Base-by-base conservation (phyloP, 1,139 yeast genomes). In the Sugiyamaella sp. region DNA sequence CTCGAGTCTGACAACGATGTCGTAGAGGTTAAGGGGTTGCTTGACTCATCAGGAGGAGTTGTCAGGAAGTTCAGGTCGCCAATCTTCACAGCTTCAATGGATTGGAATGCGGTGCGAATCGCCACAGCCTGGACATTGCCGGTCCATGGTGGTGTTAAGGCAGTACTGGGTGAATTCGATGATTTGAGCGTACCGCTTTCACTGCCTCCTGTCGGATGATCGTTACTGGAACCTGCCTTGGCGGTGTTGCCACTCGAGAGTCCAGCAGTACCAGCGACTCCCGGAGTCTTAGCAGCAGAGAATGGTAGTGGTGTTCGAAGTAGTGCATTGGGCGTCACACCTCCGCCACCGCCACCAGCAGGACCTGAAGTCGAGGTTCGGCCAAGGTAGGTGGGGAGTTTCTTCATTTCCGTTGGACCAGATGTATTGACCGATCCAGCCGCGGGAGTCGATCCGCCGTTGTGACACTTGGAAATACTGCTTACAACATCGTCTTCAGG, bases 51-150 rank as follows among this genome's bases (percentile, higher is more conserved):
- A 1, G 66, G 65, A 1, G 66, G 66, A 1, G 66, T 65, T 12
- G 66, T 60, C 48, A 63, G 53, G 37, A 62, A 61, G 52, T 63
- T 67, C 35, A 65, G 56, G 27, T 62, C 66, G 12, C 60, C 57
- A n/a, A 60, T 46, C 51, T 61, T 62, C 37, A 66, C 64, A 16
- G 62, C 57, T 20, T 64, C 65, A 47, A 65, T 59, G 8, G 66
- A 59, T 42, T 59, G 66, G 49, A 66, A 65, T 9, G 68, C 67
- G 16, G 58, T 59, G 25, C 62, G 60, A 32, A 65, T 59, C 5
- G 65, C 62, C 19, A 64, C 62, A 1, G 69, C 65, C 9, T 63
- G 62, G 8, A 65, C 68, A 39, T 49, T 59, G 4, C 66, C 68
- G 1, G 66, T 56, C 68, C 66, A 65, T 2, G 65, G 60, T 9